These are phyloP conservation scores for Mesotaenium endlicherianum DNA, from an alignment of 139 green algal species.

Conservation along the genomic window DNA sequence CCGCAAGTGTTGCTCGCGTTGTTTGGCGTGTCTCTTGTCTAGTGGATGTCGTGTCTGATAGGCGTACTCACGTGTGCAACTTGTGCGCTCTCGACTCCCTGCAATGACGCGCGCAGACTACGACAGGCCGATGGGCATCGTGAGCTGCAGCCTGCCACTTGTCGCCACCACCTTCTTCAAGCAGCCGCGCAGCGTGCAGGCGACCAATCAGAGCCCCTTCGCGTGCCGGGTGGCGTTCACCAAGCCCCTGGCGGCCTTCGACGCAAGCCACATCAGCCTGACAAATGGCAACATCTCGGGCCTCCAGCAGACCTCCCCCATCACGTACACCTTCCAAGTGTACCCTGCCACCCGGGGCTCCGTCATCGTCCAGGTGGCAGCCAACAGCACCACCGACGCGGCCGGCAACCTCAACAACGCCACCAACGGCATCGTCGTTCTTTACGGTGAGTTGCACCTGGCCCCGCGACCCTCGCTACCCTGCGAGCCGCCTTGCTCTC, in stretches of 20 bases:
- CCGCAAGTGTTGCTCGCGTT: no score
- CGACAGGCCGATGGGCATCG: not conserved
- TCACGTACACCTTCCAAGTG: slow-evolving; percentile 11
- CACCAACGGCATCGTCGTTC: slow-evolving; percentile 8
- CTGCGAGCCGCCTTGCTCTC: no score
- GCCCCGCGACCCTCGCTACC: not conserved
- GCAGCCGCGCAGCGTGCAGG: not conserved
- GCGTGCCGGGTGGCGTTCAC: not conserved
- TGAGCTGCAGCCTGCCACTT: not conserved
- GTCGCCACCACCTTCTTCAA: not conserved
- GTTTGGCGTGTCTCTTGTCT: no score
- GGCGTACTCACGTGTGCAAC: no score
- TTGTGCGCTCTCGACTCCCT: no score
- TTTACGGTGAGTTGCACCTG: slow-evolving; percentile 14
- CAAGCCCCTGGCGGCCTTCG: not conserved
- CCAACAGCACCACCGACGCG: not conserved
- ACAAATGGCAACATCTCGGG: not conserved
- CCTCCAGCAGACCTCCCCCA: not conserved
- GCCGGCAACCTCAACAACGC: slow-evolving; percentile 1
- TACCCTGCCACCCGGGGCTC: not conserved
- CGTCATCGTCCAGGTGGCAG: not conserved
- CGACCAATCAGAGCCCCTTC: not conserved
- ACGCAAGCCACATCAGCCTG: not conserved
- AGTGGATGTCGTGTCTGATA: no score
- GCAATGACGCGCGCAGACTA: slow-evolving; percentile 1